phyloP scores from a whole-genome alignment of 305 asterid species.

The Lippia alba region DNA sequence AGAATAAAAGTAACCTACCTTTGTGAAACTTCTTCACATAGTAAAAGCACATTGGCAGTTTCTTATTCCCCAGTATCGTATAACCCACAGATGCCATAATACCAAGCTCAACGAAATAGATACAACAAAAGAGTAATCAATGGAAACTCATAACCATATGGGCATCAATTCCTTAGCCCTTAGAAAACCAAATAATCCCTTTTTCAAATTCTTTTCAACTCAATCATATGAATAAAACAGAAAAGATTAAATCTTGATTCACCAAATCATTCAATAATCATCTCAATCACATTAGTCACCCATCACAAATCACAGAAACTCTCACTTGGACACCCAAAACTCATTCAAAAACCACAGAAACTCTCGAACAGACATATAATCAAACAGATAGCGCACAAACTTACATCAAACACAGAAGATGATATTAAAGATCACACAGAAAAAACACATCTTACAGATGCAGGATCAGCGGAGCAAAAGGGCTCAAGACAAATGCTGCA shows the following conservation, averaged over 20 bases:
- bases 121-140: background rate
- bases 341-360: no score
- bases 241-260: no score
- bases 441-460: constrained; percentile 41
- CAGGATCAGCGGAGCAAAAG: constrained; percentile 50
- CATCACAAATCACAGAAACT: background rate
- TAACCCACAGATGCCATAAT: no score
- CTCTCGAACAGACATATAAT: background rate
- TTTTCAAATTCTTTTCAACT: background rate
- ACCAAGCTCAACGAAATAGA: background rate
- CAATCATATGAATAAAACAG: no score
- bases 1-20: no score
- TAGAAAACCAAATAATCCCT: constrained; percentile 5
- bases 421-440: constrained; percentile 16
- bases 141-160: background rate
- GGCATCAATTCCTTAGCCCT: background rate
- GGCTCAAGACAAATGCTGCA: constrained; percentile 69
- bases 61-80: no score
- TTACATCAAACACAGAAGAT: background rate
- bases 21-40: no score
- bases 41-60: no score
- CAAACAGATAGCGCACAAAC: background rate
- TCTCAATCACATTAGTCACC: background rate
- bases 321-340: background rate
- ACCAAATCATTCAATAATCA: background rate